Conservation (phyloP, 495 filamentous ascomycete genomes). For the Talaromyces liani region DNA sequence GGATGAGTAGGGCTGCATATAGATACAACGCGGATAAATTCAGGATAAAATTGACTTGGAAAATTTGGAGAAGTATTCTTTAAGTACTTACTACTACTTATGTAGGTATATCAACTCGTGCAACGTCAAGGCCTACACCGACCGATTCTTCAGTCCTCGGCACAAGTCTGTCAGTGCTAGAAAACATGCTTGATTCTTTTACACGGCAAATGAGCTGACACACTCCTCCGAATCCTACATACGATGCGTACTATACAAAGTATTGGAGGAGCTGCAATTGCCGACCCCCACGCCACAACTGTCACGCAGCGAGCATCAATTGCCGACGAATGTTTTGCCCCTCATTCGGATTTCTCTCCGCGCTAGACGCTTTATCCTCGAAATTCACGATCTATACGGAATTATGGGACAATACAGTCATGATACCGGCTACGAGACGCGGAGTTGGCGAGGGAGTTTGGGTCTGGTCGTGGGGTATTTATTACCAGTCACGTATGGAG, state of each 20-base stretch:
- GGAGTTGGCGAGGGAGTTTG: not conserved
- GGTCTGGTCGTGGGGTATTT: not conserved
- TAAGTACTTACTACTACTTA: not conserved
- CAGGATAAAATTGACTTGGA: not conserved
- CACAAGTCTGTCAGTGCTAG: not conserved
- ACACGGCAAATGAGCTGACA: not conserved
- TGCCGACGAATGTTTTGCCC: conserved; percentile 1
- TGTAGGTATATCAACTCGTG: too few species aligned
- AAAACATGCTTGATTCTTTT: not conserved
- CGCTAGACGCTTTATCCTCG: not conserved
- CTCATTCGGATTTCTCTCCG: conserved; percentile 10
- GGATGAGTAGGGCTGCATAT: too few species aligned
- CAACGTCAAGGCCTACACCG: not conserved
- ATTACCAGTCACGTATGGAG: not conserved
- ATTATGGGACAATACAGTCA: not conserved
- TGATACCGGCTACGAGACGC: not conserved
- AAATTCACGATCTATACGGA: too few species aligned
- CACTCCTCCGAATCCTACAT: not conserved
- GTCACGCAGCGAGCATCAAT: not conserved
- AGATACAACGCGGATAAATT: not conserved
- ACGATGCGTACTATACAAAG: too few species aligned
- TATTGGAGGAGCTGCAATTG: not conserved
- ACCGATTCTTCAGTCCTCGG: not conserved
- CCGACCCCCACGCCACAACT: conserved; percentile 3
- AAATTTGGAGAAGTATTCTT: not conserved